phyloP scores from a whole-genome alignment of 441 rosid genomes.

The Pelargonium cotyledonis region DNA sequence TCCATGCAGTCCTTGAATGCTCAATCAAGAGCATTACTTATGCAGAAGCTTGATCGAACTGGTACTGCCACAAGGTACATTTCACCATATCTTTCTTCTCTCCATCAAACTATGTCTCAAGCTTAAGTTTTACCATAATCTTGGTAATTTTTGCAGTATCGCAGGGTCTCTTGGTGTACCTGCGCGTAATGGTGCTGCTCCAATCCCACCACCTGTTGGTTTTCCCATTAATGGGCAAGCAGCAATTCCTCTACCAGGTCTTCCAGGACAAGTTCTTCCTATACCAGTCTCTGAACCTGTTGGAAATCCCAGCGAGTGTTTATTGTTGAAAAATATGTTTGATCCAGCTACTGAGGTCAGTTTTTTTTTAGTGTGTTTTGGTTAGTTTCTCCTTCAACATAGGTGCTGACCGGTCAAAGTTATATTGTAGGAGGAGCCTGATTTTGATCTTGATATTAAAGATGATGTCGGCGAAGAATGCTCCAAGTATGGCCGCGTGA shows the following conservation, averaged over 20 bases:
- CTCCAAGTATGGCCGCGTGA: slow-evolving; percentile 66
- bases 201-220: slow-evolving; percentile 38
- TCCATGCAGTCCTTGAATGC: slow-evolving; percentile 71
- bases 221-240: slow-evolving; percentile 48
- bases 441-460: slow-evolving; percentile 69
- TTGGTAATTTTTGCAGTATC: slow-evolving; percentile 35
- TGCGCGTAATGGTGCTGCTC: slow-evolving; percentile 49
- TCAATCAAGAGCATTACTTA: slow-evolving; percentile 74
- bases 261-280: slow-evolving; percentile 45
- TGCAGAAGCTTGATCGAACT: slow-evolving; percentile 84
- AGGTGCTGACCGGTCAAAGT: slow-evolving; percentile 11
- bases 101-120: neutral
- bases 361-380: slow-evolving; percentile 12
- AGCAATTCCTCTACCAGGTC: slow-evolving; percentile 39
- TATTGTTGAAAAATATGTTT: slow-evolving; percentile 80
- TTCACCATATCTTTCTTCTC: neutral
- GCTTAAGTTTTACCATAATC: neutral
- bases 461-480: slow-evolving; percentile 81
- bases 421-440: slow-evolving; percentile 63
- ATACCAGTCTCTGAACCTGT: slow-evolving; percentile 46
- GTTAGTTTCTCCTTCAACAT: neutral
- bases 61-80: slow-evolving; percentile 75
- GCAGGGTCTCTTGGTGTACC: slow-evolving; percentile 63
- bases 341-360: slow-evolving; percentile 83
- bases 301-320: slow-evolving; percentile 74